Evolutionary conservation across 2,329 filamentous ascomycete genomes (phyloP).

Genomic region (Cladosporium sp.): DNA sequence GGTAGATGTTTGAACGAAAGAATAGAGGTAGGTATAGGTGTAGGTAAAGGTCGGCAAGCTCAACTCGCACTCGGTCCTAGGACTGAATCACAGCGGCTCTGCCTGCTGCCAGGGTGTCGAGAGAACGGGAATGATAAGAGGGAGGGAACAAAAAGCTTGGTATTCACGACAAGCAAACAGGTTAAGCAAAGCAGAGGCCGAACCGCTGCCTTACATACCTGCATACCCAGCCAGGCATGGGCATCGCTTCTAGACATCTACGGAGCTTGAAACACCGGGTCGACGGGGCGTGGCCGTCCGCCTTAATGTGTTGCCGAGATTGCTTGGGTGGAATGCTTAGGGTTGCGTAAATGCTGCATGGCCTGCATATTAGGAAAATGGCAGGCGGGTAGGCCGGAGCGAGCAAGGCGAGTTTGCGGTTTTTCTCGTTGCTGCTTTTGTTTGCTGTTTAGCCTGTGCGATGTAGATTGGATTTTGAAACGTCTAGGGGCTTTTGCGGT

Average conservation of each 20-base stretch:
- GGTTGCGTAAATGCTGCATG: neutral
- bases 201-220: slow-evolving; percentile 6
- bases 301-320: slow-evolving; percentile 3
- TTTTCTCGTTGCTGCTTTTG: neutral
- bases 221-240: too few relatives aligned
- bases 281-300: slow-evolving; percentile 8
- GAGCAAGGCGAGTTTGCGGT: neutral
- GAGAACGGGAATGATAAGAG: neutral
- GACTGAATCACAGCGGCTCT: slow-evolving; percentile 6
- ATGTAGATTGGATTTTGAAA: neutral
- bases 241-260: slow-evolving; percentile 1
- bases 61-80: slow-evolving; percentile 16
- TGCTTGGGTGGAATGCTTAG: slow-evolving; percentile 9
- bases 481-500: neutral
- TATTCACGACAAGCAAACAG: too few relatives aligned
- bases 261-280: slow-evolving; percentile 14
- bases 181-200: slow-evolving; percentile 10
- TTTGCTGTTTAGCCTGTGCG: neutral
- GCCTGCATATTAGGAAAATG: neutral
- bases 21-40: too few relatives aligned
- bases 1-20: slow-evolving; percentile 2
- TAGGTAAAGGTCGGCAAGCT: slow-evolving; percentile 19
- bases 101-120: slow-evolving; percentile 9
- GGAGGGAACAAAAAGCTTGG: slow-evolving; percentile 1
- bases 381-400: neutral